Evolutionary conservation across 352 stramenopile species (phyloP), one percentile per base, ranked within the genome.

Genomic region (Phytopythium oedochilum): DNA sequence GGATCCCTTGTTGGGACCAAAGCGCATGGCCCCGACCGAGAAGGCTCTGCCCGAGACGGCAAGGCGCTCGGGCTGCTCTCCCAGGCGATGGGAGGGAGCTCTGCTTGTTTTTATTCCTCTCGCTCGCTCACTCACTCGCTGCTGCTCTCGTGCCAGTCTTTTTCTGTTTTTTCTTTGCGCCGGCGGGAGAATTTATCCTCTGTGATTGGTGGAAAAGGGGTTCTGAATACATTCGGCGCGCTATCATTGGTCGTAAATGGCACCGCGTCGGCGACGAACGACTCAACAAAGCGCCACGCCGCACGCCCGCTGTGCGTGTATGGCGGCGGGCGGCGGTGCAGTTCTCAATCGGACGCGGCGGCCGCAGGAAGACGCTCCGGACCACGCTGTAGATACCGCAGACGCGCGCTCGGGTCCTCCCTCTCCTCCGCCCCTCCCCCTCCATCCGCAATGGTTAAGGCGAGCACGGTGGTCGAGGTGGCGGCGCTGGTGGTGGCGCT

Each of bases 401-500:
- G n/a, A n/a, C n/a, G n/a, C n/a, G n/a, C n/a, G n/a, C n/a, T n/a
- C n/a, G n/a, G n/a, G n/a, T 39, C 34, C 34, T 39, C 34, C 34
- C 15, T 6, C 36, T 42, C n/a, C 36, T 22, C 17, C 7, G 17
- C 36, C 36, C 2, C 34, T 22, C 7, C 36, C 18, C 36, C 17
- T 20, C 11, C 34, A 18, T 25, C 20, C 38, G 38, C 31, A 1
- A 88, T 85, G 71, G 71, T 84, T 39, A 78, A 74, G 55, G 59
- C 60, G 49, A 63, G 53, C 40, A 55, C 32, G 20, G 60, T 74
- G 12, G 55, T 86, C 22, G 74, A 86, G 47, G 60, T 85, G 40
- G 28, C 78, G 46, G 63, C 71, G 22, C 55, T 89, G 40, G 68
- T 75, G 44, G 54, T 60, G 28, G 68, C 77, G 60, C 65, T 89